A percentile compares a stretch with the other conserved stretches of the same genome.
These are phyloP conservation scores for Erysimum cheiri DNA, from an alignment of 441 rosid genomes.

Conservation along the genomic window DNA sequence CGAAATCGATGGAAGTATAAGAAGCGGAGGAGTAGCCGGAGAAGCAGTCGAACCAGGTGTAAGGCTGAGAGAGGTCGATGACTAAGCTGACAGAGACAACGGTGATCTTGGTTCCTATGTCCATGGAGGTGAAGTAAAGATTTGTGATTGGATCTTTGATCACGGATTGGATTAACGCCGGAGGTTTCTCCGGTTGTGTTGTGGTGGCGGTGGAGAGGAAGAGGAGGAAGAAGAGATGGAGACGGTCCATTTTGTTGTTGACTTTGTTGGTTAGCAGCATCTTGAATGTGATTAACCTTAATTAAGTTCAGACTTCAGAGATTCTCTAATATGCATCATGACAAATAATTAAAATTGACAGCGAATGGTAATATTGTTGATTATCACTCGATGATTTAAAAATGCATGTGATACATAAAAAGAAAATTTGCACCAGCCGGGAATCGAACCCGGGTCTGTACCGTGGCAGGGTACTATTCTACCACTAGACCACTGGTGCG, in stretches of 20 bases:
- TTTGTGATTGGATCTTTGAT: conserved; percentile 51
- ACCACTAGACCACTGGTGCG: conserved; percentile 94
- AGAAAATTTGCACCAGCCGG: conserved; percentile 46
- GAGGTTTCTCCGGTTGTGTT: not conserved
- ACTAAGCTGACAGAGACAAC: conserved; percentile 45
- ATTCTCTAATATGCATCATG: not conserved
- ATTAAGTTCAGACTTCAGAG: not conserved
- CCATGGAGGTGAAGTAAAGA: conserved; percentile 52
- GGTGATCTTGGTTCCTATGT: conserved; percentile 34
- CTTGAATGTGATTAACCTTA: not conserved
- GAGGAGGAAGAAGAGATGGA: conserved; percentile 2
- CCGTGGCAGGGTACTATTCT: conserved; percentile 98
- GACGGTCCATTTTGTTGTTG: not conserved
- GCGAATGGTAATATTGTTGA: not conserved
- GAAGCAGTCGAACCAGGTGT: conserved; percentile 51
- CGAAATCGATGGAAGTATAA: conserved; percentile 27
- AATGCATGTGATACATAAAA: too few species aligned
- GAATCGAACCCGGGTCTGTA: conserved; percentile 96
- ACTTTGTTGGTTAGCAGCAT: not conserved
- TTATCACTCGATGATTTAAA: not conserved
- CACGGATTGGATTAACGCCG: conserved; percentile 39
- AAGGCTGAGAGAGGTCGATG: conserved; percentile 54
- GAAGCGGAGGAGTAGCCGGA: not conserved
- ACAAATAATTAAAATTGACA: not conserved
- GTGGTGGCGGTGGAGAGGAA: not conserved